Conservation (phyloP, 1,284 basidiomycete genomes). For the Cryptococcus sp. region DNA sequence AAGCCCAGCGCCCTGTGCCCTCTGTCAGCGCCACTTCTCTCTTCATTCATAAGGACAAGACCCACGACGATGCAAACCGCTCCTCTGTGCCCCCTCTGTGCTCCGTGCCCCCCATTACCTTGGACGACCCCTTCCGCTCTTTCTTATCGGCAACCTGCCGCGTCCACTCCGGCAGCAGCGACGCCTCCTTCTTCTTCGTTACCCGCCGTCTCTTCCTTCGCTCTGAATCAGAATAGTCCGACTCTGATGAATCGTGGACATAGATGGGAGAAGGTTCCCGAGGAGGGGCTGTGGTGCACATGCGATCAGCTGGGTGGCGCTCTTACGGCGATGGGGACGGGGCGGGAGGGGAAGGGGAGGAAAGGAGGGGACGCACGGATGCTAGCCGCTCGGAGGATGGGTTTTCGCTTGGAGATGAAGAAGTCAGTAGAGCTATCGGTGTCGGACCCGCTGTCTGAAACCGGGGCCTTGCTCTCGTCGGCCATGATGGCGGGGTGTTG, state of each 20-base stretch:
- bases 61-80: slow-evolving; percentile 1
- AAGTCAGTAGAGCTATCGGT: slow-evolving; percentile 30
- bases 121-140: slow-evolving; percentile 5
- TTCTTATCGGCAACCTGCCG: slow-evolving; percentile 5
- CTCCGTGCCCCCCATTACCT: slow-evolving; percentile 9
- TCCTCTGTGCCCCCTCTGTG: slow-evolving; percentile 17
- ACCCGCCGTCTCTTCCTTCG: slow-evolving; percentile 16
- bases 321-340: not conserved
- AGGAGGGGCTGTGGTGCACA: slow-evolving; percentile 4
- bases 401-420: slow-evolving; percentile 23
- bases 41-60: not conserved
- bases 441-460: slow-evolving; percentile 18
- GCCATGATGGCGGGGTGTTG: slow-evolving; percentile 1
- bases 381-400: slow-evolving; percentile 5
- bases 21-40: not conserved
- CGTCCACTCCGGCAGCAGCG: slow-evolving; percentile 22
- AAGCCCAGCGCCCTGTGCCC: not conserved
- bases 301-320: not conserved
- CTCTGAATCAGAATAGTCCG: slow-evolving; percentile 10
- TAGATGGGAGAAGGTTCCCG: slow-evolving; percentile 7
- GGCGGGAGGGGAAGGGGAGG: not conserved
- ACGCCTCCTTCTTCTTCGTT: slow-evolving; percentile 1
- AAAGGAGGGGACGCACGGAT: not conserved
- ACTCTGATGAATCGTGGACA: slow-evolving; percentile 12
- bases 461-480: slow-evolving; percentile 15